A percentile compares a stretch with the other conserved stretches of the same genome.
phyloP scores from a whole-genome alignment of 2,329 filamentous ascomycete species.

The Clarireedia homoeocarpa region DNA sequence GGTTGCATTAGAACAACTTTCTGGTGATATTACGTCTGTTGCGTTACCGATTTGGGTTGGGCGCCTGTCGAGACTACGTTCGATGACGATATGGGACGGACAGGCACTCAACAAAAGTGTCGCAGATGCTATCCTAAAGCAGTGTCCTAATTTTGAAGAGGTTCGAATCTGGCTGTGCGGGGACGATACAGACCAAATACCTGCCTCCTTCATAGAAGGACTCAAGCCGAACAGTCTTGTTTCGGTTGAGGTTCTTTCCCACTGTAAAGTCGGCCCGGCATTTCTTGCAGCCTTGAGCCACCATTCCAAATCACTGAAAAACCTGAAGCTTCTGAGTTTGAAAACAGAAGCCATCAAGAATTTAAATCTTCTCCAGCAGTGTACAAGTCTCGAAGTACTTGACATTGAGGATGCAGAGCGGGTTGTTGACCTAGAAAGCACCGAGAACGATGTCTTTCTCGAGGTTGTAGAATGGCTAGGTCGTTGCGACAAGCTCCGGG shows the following conservation, averaged over 20 bases:
- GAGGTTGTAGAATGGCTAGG: slow-evolving; percentile 47
- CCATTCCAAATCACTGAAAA: slow-evolving; percentile 46
- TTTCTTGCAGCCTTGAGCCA: slow-evolving; percentile 46
- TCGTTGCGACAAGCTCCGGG: slow-evolving; percentile 42
- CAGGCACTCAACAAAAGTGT: slow-evolving; percentile 47
- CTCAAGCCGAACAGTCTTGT: slow-evolving; percentile 49
- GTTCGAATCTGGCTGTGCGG: slow-evolving; percentile 46
- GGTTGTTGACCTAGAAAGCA: slow-evolving; percentile 39
- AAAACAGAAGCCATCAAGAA: slow-evolving; percentile 40
- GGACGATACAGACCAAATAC: slow-evolving; percentile 39
- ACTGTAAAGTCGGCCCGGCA: slow-evolving; percentile 44
- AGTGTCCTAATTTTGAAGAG: slow-evolving; percentile 54
- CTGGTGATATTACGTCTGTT: slow-evolving; percentile 43
- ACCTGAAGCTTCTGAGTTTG: slow-evolving; percentile 42
- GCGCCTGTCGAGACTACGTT: slow-evolving; percentile 48
- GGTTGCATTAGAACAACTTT: slow-evolving; percentile 49
- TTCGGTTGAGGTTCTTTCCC: slow-evolving; percentile 50
- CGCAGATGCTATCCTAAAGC: slow-evolving; percentile 44
- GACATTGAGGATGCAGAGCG: slow-evolving; percentile 37
- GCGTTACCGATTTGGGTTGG: slow-evolving; percentile 51
- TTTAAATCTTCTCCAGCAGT: slow-evolving; percentile 40
- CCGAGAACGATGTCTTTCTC: slow-evolving; percentile 43
- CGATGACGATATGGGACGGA: slow-evolving; percentile 54
- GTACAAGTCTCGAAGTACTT: slow-evolving; percentile 41
- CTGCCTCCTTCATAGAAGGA: slow-evolving; percentile 49